A percentile compares a stretch with the other conserved stretches of the same genome.
Evolutionary conservation across 495 filamentous ascomycete species (phyloP).

Genomic region (Aspergillus sparsus): DNA sequence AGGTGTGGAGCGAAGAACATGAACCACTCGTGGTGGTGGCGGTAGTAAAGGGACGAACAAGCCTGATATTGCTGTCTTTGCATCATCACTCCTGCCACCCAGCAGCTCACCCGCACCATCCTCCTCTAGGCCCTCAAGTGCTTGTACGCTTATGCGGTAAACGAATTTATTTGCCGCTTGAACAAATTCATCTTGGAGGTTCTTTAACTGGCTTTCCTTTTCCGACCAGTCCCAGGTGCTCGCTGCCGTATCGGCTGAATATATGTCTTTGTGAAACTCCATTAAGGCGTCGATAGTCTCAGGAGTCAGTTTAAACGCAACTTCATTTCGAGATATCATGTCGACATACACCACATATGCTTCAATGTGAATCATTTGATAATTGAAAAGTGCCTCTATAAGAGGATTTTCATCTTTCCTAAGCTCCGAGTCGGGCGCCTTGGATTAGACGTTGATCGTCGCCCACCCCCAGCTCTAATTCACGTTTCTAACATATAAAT

Average conservation of each 20-base stretch:
- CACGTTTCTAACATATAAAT: no score
- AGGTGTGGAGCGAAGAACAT: constrained; percentile 81
- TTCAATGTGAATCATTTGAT: constrained; percentile 91
- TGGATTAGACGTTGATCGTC: no score
- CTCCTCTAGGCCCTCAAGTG: constrained; percentile 94
- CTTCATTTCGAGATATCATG: constrained; percentile 96
- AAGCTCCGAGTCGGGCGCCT: constrained; percentile 86
- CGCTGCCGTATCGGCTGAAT: constrained; percentile 86
- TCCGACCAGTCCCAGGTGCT: constrained; percentile 95
- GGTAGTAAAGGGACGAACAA: constrained; percentile 89
- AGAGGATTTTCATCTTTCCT: constrained; percentile 83
- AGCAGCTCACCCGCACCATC: constrained; percentile 94
- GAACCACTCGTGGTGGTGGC: constrained; percentile 88
- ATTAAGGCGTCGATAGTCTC: constrained; percentile 94
- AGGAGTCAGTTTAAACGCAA: constrained; percentile 97
- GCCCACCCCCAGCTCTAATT: no score
- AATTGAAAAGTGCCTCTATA: constrained; percentile 89
- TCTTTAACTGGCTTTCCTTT: constrained; percentile 95
- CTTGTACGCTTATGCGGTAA: constrained; percentile 84
- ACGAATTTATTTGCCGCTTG: constrained; percentile 98
- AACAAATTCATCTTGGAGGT: constrained; percentile 95
- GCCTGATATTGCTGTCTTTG: constrained; percentile 81
- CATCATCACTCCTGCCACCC: constrained; percentile 88
- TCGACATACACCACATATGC: constrained; percentile 99
- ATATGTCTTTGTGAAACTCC: constrained; percentile 96